Base-by-base conservation (phyloP, 192 early-diverging fungal genomes). In the Rhizophagus prolifer region DNA sequence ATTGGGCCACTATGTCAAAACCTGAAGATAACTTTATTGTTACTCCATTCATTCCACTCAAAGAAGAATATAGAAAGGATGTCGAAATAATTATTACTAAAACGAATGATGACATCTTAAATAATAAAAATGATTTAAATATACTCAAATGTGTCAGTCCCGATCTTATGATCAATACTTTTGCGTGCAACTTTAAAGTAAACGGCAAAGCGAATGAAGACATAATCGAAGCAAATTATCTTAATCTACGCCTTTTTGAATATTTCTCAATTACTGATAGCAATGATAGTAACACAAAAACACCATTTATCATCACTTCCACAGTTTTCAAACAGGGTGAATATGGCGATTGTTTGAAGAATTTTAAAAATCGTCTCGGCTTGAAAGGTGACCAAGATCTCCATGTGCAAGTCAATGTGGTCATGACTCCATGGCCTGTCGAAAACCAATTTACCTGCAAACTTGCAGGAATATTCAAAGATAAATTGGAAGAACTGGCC, bases 361-460 rank as follows among this genome's bases (percentile, higher is more conserved):
- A 63, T 28, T 63, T 63, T 63, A 63, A 63, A 21, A 63, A 63
- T 63, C 61, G 61, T 63, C 25, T 63, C 9, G 61, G 61, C 2
- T 7, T 63, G 9, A 63, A 63, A 28, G 61, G 61, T 13, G 28
- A 63, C 12, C 28, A 63, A 28, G 61, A 63, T 21, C 12, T 63
- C 0, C 31, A 63, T 12, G 61, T 63, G 10, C 28, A 31, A 28
- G 9, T 63, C 0, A 63, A 63, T 28, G 61, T 63, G 31, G 61
- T 63, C 9, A 63, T 63, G 61, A 31, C 61, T 31, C 61, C 61
- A 3, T 63, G 61, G 61, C 26, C 23, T 26, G 30, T 26, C 9
- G 61, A 62, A 62, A 30, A 3, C 25, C 26, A 26, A 3, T 30
- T 62, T 26, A 2, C 30, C 30, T 0, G 9, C 30, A 26, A 62